Conservation (phyloP, 306 rosid genomes). For the Castanospermum australe region DNA sequence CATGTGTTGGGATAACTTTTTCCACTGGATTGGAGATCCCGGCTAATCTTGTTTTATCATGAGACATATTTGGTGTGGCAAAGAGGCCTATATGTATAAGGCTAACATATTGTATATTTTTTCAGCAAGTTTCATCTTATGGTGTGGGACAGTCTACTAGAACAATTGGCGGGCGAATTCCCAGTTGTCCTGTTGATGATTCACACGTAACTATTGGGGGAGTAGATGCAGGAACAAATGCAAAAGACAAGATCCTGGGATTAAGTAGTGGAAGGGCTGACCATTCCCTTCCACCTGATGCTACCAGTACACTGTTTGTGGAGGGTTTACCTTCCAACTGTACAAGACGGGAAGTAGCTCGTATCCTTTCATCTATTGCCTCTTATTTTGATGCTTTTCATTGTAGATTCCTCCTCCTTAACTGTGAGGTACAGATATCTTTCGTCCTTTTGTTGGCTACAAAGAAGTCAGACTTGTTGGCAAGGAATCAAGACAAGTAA, state of each 20-base stretch:
- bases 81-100: constrained; percentile 19
- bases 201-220: constrained; percentile 62
- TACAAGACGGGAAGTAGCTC: constrained; percentile 94
- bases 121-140: constrained; percentile 75
- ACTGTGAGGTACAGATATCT: constrained; percentile 64
- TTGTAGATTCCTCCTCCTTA: constrained; percentile 45
- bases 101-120: constrained; percentile 33
- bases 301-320: constrained; percentile 87
- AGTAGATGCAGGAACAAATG: constrained; percentile 59
- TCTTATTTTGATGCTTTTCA: background rate
- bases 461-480: constrained; percentile 97
- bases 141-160: constrained; percentile 80
- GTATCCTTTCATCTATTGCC: constrained; percentile 63
- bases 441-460: constrained; percentile 99
- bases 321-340: constrained; percentile 95
- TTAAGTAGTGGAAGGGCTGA: constrained; percentile 70
- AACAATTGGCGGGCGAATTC: constrained; percentile 57
- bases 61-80: background rate
- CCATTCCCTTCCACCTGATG: constrained; percentile 87
- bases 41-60: constrained; percentile 7
- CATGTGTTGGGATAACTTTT: constrained; percentile 6
- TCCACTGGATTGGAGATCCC: background rate
- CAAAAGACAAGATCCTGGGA: constrained; percentile 63
- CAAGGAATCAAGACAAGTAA: constrained; percentile 97
- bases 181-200: constrained; percentile 63